These are phyloP conservation scores for Zasmidium angulare DNA, from an alignment of 2,329 filamentous ascomycete genomes.

Conservation along the genomic window DNA sequence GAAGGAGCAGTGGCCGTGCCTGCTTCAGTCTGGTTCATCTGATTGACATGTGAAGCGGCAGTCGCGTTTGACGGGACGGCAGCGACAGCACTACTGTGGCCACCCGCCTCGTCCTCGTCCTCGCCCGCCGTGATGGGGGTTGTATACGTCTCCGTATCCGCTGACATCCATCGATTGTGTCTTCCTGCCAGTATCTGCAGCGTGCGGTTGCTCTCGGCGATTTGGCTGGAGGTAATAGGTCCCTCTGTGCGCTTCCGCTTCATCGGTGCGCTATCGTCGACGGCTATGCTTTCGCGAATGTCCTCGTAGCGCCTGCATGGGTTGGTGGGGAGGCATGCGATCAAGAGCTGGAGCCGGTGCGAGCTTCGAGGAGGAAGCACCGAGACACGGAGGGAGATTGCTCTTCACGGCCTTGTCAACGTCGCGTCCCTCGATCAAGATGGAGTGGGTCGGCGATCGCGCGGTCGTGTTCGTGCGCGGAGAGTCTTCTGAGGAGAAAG, in stretches of 20 bases:
- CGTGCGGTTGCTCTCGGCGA: slow-evolving; percentile 21
- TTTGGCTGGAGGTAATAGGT: not conserved
- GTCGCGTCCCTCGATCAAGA: too few species aligned
- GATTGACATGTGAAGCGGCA: not conserved
- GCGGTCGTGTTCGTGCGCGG: too few species aligned
- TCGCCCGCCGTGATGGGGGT: too few species aligned
- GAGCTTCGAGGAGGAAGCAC: too few species aligned
- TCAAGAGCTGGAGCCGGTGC: too few species aligned
- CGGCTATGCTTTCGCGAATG: slow-evolving; percentile 9
- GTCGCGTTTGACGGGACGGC: not conserved
- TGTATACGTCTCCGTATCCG: not conserved
- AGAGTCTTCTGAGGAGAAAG: too few species aligned
- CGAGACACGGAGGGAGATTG: too few species aligned
- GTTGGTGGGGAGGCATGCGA: not conserved
- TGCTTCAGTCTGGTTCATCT: not conserved
- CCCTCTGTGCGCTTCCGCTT: slow-evolving; percentile 16
- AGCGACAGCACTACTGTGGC: not conserved
- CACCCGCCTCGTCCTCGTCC: not conserved
- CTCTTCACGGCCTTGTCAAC: too few species aligned
- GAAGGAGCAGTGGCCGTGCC: slow-evolving; percentile 3
- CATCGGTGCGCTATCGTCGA: not conserved
- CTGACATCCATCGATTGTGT: slow-evolving; percentile 25
- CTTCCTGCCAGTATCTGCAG: slow-evolving; percentile 14
- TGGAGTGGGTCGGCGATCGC: too few species aligned
- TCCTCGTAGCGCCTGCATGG: slow-evolving; percentile 1